Evolutionary conservation across 1,284 basidiomycete genomes (phyloP), one percentile per base, ranked within the genome.

Genomic region (Singerocomus rubriflavus): DNA sequence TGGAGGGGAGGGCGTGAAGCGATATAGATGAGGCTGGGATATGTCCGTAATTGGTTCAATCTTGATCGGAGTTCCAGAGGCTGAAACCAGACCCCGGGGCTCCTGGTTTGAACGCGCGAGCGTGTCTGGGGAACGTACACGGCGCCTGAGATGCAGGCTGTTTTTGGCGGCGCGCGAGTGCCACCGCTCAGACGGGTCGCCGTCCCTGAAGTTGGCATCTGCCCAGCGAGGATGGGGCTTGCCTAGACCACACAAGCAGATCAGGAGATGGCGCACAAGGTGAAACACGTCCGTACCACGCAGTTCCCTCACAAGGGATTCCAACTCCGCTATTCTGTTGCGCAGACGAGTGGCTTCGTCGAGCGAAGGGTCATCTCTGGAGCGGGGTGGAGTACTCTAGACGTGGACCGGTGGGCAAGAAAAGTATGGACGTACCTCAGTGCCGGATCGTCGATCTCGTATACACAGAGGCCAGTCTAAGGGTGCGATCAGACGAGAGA

Each of bases 401-500:
- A n/a, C n/a, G n/a, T n/a, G n/a, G n/a, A n/a, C n/a, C n/a, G n/a
- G n/a, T n/a, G n/a, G n/a, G n/a, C n/a, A n/a, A n/a, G 39, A 39
- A 26, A 33, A 54, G 34, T 12, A 25, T 7, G 45, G 38, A 50
- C 80, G 60, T 60, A 90, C 89, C 87, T 78, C 46, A 90, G 74
- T 10, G 87, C 82, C 12, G 88, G 86, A 69, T 94, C 91, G 67
- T 93, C 92, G 52, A 93, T 88, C 65, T 94, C 91, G 61, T 94
- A 94, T 0, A 94, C 91, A 66, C 91, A 94, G 16, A 93, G 84
- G 35, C 91, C 92, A 17, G 91, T 94, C 86, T 91, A 55, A 2
- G 52, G 42, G 29, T 10, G 11, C 11, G 54, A 50, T 59, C 44
- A 61, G 56, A 43, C 36, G 56, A n/a, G n/a, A n/a, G 36, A 44